Conservation (phyloP, 768 basidiomycete species). For the Dentipellis fragilis region DNA sequence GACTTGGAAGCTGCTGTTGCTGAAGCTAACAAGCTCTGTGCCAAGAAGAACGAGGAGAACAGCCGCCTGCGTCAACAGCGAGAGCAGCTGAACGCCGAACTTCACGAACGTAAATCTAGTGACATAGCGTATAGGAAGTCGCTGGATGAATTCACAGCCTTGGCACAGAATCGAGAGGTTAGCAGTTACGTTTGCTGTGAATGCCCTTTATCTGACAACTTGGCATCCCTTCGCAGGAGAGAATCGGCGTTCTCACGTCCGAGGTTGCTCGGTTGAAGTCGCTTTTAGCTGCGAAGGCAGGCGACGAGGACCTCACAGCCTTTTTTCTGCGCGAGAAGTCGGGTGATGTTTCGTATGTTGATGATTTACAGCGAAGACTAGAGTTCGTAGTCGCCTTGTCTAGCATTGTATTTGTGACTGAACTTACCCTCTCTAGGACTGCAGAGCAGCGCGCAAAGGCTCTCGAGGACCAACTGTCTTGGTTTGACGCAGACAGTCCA, state of each 20-base stretch:
- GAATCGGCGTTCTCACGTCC: slow-evolving; percentile 58
- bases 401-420: not conserved
- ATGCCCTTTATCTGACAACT: not conserved
- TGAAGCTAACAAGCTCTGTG: not conserved
- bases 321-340: slow-evolving; percentile 55
- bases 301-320: slow-evolving; percentile 60
- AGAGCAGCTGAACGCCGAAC: slow-evolving; percentile 10
- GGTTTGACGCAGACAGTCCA: slow-evolving; percentile 37
- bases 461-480: slow-evolving; percentile 39
- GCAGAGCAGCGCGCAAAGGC: slow-evolving; percentile 40
- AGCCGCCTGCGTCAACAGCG: slow-evolving; percentile 11
- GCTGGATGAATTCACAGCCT: slow-evolving; percentile 6
- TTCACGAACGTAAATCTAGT: slow-evolving; percentile 9
- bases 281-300: slow-evolving; percentile 63
- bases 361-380: slow-evolving; percentile 42
- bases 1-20: not conserved
- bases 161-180: slow-evolving; percentile 7
- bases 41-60: slow-evolving; percentile 10
- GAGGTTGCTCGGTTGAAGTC: slow-evolving; percentile 69
- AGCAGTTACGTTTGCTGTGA: not conserved
- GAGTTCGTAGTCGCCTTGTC: slow-evolving; percentile 30
- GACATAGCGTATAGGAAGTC: slow-evolving; percentile 11
- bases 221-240: slow-evolving; percentile 36
- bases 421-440: not conserved
- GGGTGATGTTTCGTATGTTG: slow-evolving; percentile 41